phyloP scores from a whole-genome alignment of 495 filamentous ascomycete genomes.

The Hypoxylon trugodes region DNA sequence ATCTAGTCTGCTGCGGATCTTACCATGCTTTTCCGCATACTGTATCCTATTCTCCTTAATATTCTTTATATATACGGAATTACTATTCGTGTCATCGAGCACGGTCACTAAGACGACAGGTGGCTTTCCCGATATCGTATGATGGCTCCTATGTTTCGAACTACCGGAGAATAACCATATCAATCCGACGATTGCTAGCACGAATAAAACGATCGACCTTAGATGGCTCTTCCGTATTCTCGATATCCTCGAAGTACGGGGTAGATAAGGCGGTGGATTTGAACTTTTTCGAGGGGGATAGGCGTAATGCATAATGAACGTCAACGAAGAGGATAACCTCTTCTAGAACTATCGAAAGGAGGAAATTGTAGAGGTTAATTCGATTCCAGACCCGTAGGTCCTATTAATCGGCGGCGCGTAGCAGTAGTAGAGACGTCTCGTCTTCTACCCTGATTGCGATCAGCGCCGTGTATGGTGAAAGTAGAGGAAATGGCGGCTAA shows the following conservation, averaged over 20 bases:
- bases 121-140: constrained; percentile 70
- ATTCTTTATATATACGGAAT: constrained; percentile 69
- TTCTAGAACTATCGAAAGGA: constrained; percentile 1
- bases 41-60: constrained; percentile 83
- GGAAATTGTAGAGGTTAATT: not conserved
- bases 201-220: constrained; percentile 67
- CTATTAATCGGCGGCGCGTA: constrained; percentile 11
- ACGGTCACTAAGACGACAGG: constrained; percentile 88
- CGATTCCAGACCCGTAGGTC: not conserved
- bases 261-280: constrained; percentile 67
- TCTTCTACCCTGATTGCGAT: constrained; percentile 20
- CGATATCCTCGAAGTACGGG: constrained; percentile 67
- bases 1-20: constrained; percentile 28
- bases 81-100: constrained; percentile 71
- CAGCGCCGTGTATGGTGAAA: not conserved
- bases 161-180: constrained; percentile 69
- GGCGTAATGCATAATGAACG: constrained; percentile 84
- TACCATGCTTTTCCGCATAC: constrained; percentile 92
- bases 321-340: constrained; percentile 8
- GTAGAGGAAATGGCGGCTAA: not conserved
- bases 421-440: constrained; percentile 3
- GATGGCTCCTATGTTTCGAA: constrained; percentile 44
- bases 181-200: constrained; percentile 63
- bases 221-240: constrained; percentile 71
- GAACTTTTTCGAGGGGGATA: constrained; percentile 84